These are phyloP conservation scores for Onygenales sp. DNA, from an alignment of 2,329 filamentous ascomycete species.

Conservation along the genomic window DNA sequence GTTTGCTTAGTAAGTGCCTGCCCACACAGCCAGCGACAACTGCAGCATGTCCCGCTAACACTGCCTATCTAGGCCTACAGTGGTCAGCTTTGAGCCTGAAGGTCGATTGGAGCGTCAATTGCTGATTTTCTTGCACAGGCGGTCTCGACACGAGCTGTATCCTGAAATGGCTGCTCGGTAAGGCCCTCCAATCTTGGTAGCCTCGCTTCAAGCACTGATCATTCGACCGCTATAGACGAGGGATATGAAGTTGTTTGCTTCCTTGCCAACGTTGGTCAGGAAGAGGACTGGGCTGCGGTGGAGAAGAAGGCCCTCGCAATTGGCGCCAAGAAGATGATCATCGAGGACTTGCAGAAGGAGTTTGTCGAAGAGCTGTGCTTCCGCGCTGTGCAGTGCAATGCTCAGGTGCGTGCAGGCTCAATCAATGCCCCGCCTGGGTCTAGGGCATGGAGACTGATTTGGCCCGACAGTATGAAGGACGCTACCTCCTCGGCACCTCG, in stretches of 20 bases:
- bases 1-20: too few relatives aligned
- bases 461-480: conserved; percentile 33
- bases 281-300: conserved; percentile 63
- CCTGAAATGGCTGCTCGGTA: conserved; percentile 27
- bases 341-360: conserved; percentile 58
- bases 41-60: too few relatives aligned
- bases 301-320: conserved; percentile 63
- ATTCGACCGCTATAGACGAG: conserved; percentile 31
- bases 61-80: too few relatives aligned
- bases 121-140: conserved; percentile 17
- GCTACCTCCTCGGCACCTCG: neutral
- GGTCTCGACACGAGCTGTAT: conserved; percentile 53
- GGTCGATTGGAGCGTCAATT: too few relatives aligned
- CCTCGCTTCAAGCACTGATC: conserved; percentile 10
- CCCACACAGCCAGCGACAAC: too few relatives aligned
- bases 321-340: conserved; percentile 56
- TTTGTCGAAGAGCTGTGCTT: conserved; percentile 76
- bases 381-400: conserved; percentile 65
- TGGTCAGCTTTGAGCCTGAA: too few relatives aligned
- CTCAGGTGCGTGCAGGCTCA: conserved; percentile 13
- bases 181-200: neutral
- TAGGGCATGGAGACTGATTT: conserved; percentile 60
- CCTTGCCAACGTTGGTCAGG: conserved; percentile 64
- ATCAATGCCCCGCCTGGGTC: conserved; percentile 17
- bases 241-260: conserved; percentile 55